Conservation (phyloP, 2,329 filamentous ascomycete genomes). For the Pseudogymnoascus sp. region DNA sequence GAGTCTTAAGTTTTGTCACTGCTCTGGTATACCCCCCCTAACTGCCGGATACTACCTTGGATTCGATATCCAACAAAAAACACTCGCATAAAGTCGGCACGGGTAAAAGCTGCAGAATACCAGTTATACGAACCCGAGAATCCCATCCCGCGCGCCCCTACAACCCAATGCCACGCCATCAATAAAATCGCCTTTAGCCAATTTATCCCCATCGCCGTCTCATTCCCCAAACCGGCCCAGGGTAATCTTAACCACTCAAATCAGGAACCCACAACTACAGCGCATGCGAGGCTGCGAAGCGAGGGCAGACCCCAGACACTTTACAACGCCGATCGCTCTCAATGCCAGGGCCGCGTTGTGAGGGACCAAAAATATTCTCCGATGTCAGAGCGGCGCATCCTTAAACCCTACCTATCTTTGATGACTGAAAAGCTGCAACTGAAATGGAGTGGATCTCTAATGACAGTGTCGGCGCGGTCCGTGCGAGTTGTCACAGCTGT, state of each 20-base stretch:
- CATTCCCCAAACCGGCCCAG: not conserved
- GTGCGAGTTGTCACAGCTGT: not conserved
- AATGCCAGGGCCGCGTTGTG: not conserved
- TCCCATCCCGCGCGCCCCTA: not conserved
- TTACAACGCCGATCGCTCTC: not conserved
- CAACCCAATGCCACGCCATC: not conserved
- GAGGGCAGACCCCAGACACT: not conserved
- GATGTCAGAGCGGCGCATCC: not conserved
- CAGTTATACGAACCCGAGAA: not conserved
- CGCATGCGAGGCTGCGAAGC: not conserved
- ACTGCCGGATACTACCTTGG: not conserved
- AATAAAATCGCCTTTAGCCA: not conserved
- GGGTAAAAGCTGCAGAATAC: not conserved
- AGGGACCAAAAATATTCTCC: not conserved
- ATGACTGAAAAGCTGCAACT: not conserved
- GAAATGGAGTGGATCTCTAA: not conserved
- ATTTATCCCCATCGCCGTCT: not conserved
- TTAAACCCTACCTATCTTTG: not conserved
- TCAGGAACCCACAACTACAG: not conserved
- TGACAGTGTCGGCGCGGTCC: not conserved
- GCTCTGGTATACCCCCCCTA: not conserved
- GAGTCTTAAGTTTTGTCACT: not conserved
- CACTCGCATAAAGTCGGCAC: not conserved
- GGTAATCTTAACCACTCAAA: conserved; percentile 2
- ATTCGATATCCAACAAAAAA: not conserved